Evolutionary conservation across 1,284 basidiomycete genomes (phyloP).

Genomic region (Sanguinoderma infundibulare): DNA sequence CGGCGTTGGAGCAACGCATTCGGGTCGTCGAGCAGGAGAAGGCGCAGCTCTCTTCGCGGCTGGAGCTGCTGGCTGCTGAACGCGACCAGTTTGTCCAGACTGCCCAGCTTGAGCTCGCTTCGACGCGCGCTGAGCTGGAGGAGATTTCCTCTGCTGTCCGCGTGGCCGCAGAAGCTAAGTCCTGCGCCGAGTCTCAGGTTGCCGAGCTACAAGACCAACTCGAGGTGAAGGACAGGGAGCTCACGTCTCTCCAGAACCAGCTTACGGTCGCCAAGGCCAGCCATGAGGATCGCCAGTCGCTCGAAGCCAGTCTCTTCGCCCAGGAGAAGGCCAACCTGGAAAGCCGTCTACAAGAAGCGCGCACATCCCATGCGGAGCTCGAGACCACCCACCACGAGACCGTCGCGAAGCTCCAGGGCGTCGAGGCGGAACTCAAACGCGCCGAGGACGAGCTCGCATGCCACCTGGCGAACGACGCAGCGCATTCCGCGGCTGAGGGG

Average conservation of each 20-base stretch:
- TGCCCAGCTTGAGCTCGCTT: constrained; percentile 32
- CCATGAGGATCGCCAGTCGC: constrained; percentile 20
- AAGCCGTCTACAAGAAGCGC: constrained; percentile 29
- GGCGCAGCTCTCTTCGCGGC: constrained; percentile 11
- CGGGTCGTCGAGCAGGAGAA: constrained; percentile 14
- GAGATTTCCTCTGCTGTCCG: constrained; percentile 9
- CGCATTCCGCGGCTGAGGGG: constrained; percentile 25
- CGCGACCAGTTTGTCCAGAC: constrained; percentile 14
- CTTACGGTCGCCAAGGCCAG: constrained; percentile 26
- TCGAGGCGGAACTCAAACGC: constrained; percentile 30
- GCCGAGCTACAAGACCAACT: constrained; percentile 28
- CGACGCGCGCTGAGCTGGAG: constrained; percentile 29
- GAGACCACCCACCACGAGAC: constrained; percentile 25
- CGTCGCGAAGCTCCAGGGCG: constrained; percentile 28
- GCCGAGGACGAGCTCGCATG: constrained; percentile 28
- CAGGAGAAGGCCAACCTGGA: constrained; percentile 33
- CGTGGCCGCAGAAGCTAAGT: constrained; percentile 17
- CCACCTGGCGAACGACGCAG: constrained; percentile 22
- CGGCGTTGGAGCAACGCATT: constrained; percentile 13
- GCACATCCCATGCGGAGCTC: constrained; percentile 26
- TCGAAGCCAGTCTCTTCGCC: constrained; percentile 22
- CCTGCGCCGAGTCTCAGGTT: constrained; percentile 23
- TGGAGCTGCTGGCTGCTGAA: constrained; percentile 13
- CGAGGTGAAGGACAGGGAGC: constrained; percentile 34
- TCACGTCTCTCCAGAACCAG: constrained; percentile 31